Conservation (phyloP, 2,329 filamentous ascomycete genomes). For the Xylariaceae sp. region DNA sequence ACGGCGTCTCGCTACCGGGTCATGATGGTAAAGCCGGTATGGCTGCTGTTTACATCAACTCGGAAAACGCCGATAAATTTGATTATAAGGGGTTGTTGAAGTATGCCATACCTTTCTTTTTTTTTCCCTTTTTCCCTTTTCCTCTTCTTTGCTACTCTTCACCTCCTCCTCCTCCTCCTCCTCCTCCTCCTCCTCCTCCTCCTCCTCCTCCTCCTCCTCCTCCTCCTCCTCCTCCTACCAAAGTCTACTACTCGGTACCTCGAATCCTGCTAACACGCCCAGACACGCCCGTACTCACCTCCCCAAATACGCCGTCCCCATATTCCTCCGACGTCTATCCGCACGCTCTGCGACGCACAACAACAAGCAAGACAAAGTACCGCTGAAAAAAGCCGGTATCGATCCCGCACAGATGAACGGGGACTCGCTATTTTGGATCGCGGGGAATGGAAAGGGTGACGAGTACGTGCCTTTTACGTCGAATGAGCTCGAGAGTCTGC, state of each 20-base stretch:
- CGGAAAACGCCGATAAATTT: constrained; percentile 39
- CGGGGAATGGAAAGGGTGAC: constrained; percentile 48
- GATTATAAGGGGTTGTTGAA: constrained; percentile 55
- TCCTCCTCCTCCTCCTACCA: background rate
- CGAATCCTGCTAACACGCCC: too few relatives aligned
- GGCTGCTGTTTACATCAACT: constrained; percentile 52
- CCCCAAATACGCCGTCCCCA: constrained; percentile 68
- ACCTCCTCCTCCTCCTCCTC: background rate
- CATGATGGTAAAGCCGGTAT: constrained; percentile 66
- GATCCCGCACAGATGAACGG: constrained; percentile 46
- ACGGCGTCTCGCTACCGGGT: constrained; percentile 58
- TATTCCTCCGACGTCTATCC: constrained; percentile 62
- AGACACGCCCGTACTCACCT: constrained; percentile 52
- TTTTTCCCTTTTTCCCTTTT: background rate
- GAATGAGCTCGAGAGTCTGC: constrained; percentile 52
- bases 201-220: background rate
- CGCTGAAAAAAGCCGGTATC: constrained; percentile 61
- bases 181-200: background rate
- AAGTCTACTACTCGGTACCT: too few relatives aligned
- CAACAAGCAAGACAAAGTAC: constrained; percentile 75
- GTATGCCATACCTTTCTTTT: constrained; percentile 29
- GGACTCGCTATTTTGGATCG: constrained; percentile 50
- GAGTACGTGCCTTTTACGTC: constrained; percentile 55
- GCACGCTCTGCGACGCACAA: constrained; percentile 61
- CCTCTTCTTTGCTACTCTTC: background rate